Percentiles rank a stretch among this genome's conserved stretches.
phyloP scores from a whole-genome alignment of 176 grass and related monocot genomes.

The Zea luxurians region DNA sequence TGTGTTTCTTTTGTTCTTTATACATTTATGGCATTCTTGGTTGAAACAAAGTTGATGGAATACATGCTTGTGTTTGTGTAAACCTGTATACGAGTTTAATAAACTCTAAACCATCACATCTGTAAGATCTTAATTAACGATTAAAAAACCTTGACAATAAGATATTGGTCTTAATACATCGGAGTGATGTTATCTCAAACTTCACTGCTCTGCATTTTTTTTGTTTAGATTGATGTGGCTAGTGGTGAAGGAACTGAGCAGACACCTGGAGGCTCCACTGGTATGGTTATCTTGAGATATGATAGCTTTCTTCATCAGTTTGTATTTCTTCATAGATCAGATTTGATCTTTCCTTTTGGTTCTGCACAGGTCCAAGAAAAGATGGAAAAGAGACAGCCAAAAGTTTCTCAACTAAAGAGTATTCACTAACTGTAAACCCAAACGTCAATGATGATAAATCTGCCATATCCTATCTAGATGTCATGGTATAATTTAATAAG shows the following conservation, averaged over 20 bases:
- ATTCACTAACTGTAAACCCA: slow-evolving; percentile 53
- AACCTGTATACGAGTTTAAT: background rate
- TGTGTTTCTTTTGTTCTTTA: background rate
- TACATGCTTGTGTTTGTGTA: background rate
- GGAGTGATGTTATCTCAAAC: slow-evolving; percentile 16
- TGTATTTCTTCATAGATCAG: background rate
- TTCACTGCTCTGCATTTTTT: slow-evolving; percentile 21
- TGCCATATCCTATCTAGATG: slow-evolving; percentile 22
- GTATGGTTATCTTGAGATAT: slow-evolving; percentile 24
- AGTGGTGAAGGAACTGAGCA: slow-evolving; percentile 27
- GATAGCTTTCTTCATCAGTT: slow-evolving; percentile 5
- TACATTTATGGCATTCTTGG: background rate
- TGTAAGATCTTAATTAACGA: background rate
- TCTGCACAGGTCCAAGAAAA: slow-evolving; percentile 43
- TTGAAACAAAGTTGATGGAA: background rate
- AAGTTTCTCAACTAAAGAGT: slow-evolving; percentile 76
- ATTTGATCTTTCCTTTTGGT: slow-evolving; percentile 23
- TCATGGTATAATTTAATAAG: background rate
- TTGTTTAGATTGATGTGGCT: slow-evolving; percentile 21
- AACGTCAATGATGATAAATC: slow-evolving; percentile 6
- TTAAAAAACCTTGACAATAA: background rate
- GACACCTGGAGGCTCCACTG: slow-evolving; percentile 28
- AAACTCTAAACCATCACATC: background rate
- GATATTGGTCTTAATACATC: background rate
- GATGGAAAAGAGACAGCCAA: slow-evolving; percentile 22